Percentiles rank a stretch among this genome's conserved stretches.
Conservation (phyloP, 2,329 filamentous ascomycete genomes). For the Epicoccum sorghinum region DNA sequence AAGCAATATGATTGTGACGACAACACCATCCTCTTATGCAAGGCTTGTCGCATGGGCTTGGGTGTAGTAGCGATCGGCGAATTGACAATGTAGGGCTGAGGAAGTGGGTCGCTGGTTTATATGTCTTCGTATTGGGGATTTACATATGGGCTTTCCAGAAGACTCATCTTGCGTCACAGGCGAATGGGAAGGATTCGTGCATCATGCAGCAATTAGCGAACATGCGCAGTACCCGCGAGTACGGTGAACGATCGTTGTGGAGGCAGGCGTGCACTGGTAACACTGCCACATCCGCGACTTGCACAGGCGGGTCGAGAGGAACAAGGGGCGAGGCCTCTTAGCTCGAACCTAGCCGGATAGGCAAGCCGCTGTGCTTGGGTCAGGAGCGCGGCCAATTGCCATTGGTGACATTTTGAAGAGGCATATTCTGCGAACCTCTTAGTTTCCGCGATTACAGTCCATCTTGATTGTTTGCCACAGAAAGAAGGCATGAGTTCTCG, state of each 20-base stretch:
- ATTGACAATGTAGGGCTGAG: constrained; percentile 30
- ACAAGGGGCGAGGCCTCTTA: constrained; percentile 2
- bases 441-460: no score
- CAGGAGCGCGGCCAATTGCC: constrained; percentile 7
- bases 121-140: constrained; percentile 17
- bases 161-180: constrained; percentile 13
- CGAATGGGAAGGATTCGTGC: constrained; percentile 14
- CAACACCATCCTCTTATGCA: constrained; percentile 10
- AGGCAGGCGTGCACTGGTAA: constrained; percentile 23
- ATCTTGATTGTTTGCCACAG: no score
- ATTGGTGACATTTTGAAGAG: constrained; percentile 9
- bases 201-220: constrained; percentile 25
- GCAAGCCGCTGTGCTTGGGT: constrained; percentile 8
- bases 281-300: constrained; percentile 18
- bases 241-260: constrained; percentile 11
- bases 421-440: constrained; percentile 7
- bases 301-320: constrained; percentile 1
- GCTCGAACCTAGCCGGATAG: background rate
- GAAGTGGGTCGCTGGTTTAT: constrained; percentile 21
- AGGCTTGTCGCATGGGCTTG: constrained; percentile 10
- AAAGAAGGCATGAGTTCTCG: background rate
- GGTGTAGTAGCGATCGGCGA: constrained; percentile 17
- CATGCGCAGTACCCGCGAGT: constrained; percentile 23
- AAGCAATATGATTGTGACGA: constrained; percentile 16
- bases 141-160: constrained; percentile 15